Evolutionary conservation across 208 protist genomes (phyloP).

Genomic region (Wallacemonas collosoma): DNA sequence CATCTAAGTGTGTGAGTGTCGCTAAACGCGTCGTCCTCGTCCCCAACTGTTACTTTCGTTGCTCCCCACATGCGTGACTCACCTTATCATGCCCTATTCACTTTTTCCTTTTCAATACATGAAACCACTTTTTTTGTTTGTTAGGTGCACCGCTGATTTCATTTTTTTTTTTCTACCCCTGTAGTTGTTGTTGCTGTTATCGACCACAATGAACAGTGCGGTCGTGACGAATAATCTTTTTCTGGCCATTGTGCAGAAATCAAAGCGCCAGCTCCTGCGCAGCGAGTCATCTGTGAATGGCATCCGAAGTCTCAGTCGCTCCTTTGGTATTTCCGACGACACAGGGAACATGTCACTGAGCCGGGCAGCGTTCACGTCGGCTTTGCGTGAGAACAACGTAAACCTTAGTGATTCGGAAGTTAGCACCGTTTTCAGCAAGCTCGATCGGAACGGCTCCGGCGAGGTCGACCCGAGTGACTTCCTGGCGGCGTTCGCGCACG

Average conservation of each 20-base stretch:
- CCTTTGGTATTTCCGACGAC: constrained; percentile 71
- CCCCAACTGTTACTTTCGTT: no score
- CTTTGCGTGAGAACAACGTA: constrained; percentile 49
- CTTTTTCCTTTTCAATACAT: no score
- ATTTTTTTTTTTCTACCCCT: background rate
- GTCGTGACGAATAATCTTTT: constrained; percentile 42
- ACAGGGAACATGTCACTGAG: constrained; percentile 42
- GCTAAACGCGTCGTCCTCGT: no score
- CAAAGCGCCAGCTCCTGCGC: constrained; percentile 61
- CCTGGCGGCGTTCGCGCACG: constrained; percentile 55
- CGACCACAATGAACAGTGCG: constrained; percentile 27
- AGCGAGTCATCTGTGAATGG: constrained; percentile 55
- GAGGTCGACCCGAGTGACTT: constrained; percentile 76
- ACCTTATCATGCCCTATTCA: no score
- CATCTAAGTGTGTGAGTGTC: no score
- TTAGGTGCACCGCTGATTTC: background rate
- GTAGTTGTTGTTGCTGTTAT: background rate
- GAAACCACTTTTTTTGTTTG: background rate
- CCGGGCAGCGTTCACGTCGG: constrained; percentile 35
- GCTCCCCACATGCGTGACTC: no score
- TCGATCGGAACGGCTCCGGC: constrained; percentile 59
- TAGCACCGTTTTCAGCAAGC: constrained; percentile 47
- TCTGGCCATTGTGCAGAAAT: constrained; percentile 42
- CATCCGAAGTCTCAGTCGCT: constrained; percentile 76
- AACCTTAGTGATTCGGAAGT: constrained; percentile 58